These are phyloP conservation scores for Epicoccum sorghinum DNA, from an alignment of 2,329 filamentous ascomycete species.

Conservation along the genomic window DNA sequence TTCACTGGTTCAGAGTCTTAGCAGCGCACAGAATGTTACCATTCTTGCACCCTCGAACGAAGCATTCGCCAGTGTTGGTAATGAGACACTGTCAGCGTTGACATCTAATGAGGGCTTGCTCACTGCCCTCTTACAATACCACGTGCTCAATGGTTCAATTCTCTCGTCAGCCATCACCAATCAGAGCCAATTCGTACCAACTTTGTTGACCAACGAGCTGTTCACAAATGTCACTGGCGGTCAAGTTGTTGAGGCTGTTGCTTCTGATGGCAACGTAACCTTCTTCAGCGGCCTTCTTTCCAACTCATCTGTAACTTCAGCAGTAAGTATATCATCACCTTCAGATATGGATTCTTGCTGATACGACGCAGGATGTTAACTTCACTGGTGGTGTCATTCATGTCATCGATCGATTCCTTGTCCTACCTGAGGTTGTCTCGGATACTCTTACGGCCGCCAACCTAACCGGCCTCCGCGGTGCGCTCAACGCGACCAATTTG, in stretches of 20 bases:
- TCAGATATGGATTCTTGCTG: background rate
- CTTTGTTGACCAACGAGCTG: slow-evolving; percentile 56
- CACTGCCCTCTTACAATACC: slow-evolving; percentile 61
- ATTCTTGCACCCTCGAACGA: slow-evolving; percentile 63
- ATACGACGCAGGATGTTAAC: slow-evolving; percentile 46
- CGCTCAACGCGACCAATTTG: slow-evolving; percentile 49
- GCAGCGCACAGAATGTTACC: slow-evolving; percentile 58
- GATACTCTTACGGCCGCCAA: slow-evolving; percentile 43
- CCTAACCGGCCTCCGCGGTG: slow-evolving; percentile 51
- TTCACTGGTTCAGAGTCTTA: slow-evolving; percentile 47
- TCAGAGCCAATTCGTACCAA: slow-evolving; percentile 54
- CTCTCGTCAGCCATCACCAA: slow-evolving; percentile 45
- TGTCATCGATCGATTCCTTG: slow-evolving; percentile 54
- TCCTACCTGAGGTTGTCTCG: slow-evolving; percentile 43
- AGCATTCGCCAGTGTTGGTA: slow-evolving; percentile 52
- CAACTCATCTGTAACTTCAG: slow-evolving; percentile 56
- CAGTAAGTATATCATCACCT: slow-evolving; percentile 48
- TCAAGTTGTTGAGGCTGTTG: slow-evolving; percentile 60
- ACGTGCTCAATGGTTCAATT: slow-evolving; percentile 62
- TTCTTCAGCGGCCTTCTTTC: slow-evolving; percentile 61
- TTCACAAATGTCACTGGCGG: slow-evolving; percentile 66
- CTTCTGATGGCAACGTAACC: slow-evolving; percentile 51
- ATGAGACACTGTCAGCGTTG: slow-evolving; percentile 40
- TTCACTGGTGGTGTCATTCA: slow-evolving; percentile 56
- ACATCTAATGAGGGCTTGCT: slow-evolving; percentile 42